Conservation (phyloP, 2,329 filamentous ascomycete species). For the Apiospora phragmitis region DNA sequence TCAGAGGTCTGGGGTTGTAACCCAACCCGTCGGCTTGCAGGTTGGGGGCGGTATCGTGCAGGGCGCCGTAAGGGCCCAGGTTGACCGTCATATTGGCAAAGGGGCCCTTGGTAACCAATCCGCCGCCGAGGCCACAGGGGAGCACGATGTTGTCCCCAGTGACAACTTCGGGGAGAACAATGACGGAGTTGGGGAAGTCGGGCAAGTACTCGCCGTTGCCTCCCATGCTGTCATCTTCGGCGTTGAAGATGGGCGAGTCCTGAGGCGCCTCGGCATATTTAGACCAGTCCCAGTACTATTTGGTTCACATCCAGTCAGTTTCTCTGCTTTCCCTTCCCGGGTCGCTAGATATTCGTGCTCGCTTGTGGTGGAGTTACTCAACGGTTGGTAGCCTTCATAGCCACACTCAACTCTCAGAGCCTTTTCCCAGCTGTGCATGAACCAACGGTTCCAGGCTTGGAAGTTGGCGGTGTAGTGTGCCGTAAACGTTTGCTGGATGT, state of each 20-base stretch:
- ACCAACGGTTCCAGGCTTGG: slow-evolving; percentile 15
- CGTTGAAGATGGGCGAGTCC: slow-evolving; percentile 28
- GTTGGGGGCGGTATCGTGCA: neutral
- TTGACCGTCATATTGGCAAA: slow-evolving; percentile 30
- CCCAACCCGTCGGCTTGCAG: neutral
- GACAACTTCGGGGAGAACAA: slow-evolving; percentile 6
- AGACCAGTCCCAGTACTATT: neutral
- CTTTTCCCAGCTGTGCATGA: slow-evolving; percentile 19
- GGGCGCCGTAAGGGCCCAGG: slow-evolving; percentile 21
- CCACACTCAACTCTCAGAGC: slow-evolving; percentile 16
- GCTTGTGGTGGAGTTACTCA: slow-evolving; percentile 19
- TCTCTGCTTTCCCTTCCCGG: neutral
- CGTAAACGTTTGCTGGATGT: slow-evolving; percentile 9
- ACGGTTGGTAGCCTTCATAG: slow-evolving; percentile 18
- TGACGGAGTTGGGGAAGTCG: slow-evolving; percentile 13
- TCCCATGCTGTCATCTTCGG: slow-evolving; percentile 25
- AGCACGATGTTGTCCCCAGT: slow-evolving; percentile 16
- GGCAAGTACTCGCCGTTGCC: slow-evolving; percentile 28
- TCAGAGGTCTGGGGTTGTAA: neutral
- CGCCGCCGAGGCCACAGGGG: slow-evolving; percentile 30
- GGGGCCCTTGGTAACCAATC: slow-evolving; percentile 29
- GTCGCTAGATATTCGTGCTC: slow-evolving; percentile 20
- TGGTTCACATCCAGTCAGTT: neutral
- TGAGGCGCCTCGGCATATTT: neutral
- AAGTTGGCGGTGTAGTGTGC: slow-evolving; percentile 8